Evolutionary conservation across 2,329 filamentous ascomycete species (phyloP), one percentile per base, ranked within the genome.

Genomic region (Neopestalotiopsis sp.): DNA sequence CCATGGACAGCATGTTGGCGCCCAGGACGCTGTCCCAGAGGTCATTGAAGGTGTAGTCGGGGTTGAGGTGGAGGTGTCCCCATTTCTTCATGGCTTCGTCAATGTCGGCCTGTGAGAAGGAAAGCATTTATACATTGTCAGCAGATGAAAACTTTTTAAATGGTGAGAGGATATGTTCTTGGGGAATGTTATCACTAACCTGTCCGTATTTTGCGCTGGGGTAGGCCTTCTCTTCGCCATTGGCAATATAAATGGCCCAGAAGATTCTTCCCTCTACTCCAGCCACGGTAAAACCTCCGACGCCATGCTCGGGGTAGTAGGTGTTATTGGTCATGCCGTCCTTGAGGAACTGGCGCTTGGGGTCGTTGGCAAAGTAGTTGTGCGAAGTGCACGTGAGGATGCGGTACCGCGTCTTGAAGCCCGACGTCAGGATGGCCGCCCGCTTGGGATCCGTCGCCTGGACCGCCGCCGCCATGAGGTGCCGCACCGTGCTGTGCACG

Each of bases 11-110:
- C 62, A 65, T 65, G 45, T 28, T 56, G 30, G 40, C 38, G 1
- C 45, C 45, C 24, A 49, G 14, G 9, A 65, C 6, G 62, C 28
- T 65, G 5, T 49, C 38, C 7, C 14, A 65, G 10, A 65, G 20
- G 20, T 65, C 62, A 13, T 65, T 65, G 62, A 65, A 65, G 45
- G 62, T 65, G 40, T 56, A 65, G 10, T 65, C 28, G 40, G 40
- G 40, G 14, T 34, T 65, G 10, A 56, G 14, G 14, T 56, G 62
- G 24, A 65, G 62, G n/a, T 65, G 62, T 12, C 62, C 62, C 38
- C 45, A 65, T 56, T 65, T 30, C 40, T 49, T 65, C n/a, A 65
- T 65, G 34, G 45, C 62, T 28, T 49, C 62, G 28, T 65, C 62
- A 12, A 65, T 49, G 24, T 65, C 62, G 9, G 62, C 45, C 62